phyloP scores from a whole-genome alignment of 192 early-diverging fungal genomes.

The Phlyctochytrium arcticum region DNA sequence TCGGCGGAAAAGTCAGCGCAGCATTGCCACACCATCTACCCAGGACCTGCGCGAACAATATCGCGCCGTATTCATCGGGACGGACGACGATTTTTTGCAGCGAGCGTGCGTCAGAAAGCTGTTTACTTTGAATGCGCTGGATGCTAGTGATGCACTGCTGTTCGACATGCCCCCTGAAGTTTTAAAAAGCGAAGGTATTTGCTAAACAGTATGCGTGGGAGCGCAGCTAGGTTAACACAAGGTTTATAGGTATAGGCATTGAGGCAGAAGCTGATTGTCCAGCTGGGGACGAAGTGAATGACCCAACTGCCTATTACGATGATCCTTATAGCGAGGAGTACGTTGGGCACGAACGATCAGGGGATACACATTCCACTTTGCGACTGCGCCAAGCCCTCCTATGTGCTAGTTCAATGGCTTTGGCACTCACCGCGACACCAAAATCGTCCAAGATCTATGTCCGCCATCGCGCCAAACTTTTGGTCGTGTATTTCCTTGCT shows the following conservation, averaged over 20 bases:
- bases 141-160: constrained; percentile 6
- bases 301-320: not conserved
- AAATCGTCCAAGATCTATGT: not conserved
- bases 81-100: constrained; percentile 29
- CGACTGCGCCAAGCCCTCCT: not conserved
- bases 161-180: constrained; percentile 23
- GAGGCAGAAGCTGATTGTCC: not conserved
- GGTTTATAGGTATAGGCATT: not conserved
- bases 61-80: constrained; percentile 17
- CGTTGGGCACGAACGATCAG: not conserved
- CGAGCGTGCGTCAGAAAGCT: constrained; percentile 8
- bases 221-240: not conserved
- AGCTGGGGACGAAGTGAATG: not conserved
- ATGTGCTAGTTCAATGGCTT: not conserved
- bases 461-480: not conserved
- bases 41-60: constrained; percentile 1
- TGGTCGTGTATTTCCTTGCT: not conserved
- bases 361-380: not conserved
- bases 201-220: not conserved
- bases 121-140: constrained; percentile 14
- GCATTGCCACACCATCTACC: not conserved
- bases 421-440: not conserved
- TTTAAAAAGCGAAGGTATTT: constrained; percentile 1
- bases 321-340: not conserved
- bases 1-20: not conserved